A percentile compares a stretch with the other conserved stretches of the same genome.
Evolutionary conservation across 371 early-diverging fungal species (phyloP).

Genomic region (Haplosporangium sp.): DNA sequence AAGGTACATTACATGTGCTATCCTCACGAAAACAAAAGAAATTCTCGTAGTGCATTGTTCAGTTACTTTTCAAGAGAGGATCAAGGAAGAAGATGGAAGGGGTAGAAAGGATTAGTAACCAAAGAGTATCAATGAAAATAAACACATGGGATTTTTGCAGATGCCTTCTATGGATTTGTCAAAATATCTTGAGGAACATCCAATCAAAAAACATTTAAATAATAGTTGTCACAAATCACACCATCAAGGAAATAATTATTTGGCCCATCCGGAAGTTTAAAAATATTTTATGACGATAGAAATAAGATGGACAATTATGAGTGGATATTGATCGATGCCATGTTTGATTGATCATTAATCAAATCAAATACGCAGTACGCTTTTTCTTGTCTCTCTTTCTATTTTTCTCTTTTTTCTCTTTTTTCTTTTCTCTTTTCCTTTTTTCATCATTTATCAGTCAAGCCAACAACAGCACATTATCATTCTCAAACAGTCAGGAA

Average conservation of each 20-base stretch:
- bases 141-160: too few relatives aligned
- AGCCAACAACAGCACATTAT: not conserved
- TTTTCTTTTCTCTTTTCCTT: constrained; percentile 1
- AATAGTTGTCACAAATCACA: not conserved
- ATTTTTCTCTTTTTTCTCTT: not conserved
- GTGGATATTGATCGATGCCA: constrained; percentile 24
- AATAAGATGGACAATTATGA: constrained; percentile 18
- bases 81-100: too few relatives aligned
- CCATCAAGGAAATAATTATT: not conserved
- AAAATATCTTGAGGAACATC: not conserved
- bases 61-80: too few relatives aligned
- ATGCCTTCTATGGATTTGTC: too few relatives aligned
- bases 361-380: too few relatives aligned
- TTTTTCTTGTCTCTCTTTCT: not conserved
- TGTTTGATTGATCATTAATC: not conserved
- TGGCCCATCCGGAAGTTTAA: not conserved
- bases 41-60: too few relatives aligned
- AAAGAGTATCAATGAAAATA: too few relatives aligned
- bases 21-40: too few relatives aligned
- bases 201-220: not conserved
- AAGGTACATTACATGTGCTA: too few relatives aligned
- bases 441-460: not conserved
- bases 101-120: too few relatives aligned
- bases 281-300: too few relatives aligned
- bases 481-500: not conserved